Base-by-base conservation (phyloP, 139 green algal genomes). In the Haematococcus lacustris region DNA sequence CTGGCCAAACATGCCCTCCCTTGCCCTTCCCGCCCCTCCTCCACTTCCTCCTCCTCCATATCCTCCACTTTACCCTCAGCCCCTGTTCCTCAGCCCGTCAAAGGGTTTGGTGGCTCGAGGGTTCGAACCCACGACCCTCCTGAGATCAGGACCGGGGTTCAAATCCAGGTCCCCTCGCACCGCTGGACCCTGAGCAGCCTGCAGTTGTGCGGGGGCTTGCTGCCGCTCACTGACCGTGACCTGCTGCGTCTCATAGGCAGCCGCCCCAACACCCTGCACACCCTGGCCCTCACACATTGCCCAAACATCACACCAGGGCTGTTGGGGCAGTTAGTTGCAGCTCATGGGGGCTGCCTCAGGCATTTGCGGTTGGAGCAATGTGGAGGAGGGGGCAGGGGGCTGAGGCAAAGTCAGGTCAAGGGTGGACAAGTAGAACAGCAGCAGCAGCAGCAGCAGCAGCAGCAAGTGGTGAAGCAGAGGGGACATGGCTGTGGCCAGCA, bases 321-420 rank as follows among this genome's bases (percentile, higher is more conserved):
- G 23, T 26, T 64, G 23, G 33, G 21, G 13, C 33, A 35, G 4
- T 26, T 64, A 26, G 53, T 26, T 9, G 26, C 53, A 34, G 30
- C 21, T 32, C 53, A 64, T 26, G 53, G 53, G 26, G 21, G 26
- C 21, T 64, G 23, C 23, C 26, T 64, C 21, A 64, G 17, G 53
- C 53, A 64, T 26, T 32, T 64, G 53, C 53, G 53, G 26, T 30
- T 64, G 53, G 53, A 64, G 53, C 53, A 64, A 30, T 64, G 9
- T 64, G 53, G 53, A 26, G 53, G 53, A 30, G 26, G 53, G 21
- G n/a, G n/a, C n/a, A n/a, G n/a, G n/a, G n/a, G n/a, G n/a, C n/a
- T n/a, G n/a, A n/a, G n/a, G n/a, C n/a, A n/a, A n/a, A n/a, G n/a
- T n/a, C n/a, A n/a, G n/a, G n/a, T n/a, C n/a, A n/a, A n/a, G n/a